phyloP scores from a whole-genome alignment of 2,329 filamentous ascomycete species.

The Helotiales sp. region DNA sequence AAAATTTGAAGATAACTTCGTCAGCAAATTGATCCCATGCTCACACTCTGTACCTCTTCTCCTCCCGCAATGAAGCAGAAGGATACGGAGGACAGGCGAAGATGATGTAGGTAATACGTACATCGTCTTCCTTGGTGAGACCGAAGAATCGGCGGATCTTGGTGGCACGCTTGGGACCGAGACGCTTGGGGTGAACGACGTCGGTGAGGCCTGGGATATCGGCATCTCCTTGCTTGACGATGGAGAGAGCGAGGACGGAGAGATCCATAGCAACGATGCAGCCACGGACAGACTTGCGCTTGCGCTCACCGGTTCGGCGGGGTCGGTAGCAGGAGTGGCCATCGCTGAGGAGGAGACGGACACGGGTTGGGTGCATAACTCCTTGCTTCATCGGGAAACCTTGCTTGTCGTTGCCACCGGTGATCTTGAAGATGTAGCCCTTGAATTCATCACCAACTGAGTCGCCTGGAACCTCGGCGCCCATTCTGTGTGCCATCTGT shows the following conservation, averaged over 20 bases:
- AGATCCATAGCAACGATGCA: conserved; percentile 98
- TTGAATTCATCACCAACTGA: conserved; percentile 99
- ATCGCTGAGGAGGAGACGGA: conserved; percentile 90
- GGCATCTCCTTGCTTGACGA: conserved; percentile 96
- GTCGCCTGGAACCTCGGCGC: conserved; percentile 89
- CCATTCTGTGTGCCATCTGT: conserved; percentile 60
- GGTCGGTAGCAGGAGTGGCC: conserved; percentile 99
- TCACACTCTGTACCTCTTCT: conserved; percentile 56
- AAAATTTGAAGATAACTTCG: conserved; percentile 33
- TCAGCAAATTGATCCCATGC: conserved; percentile 32
- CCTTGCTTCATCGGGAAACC: conserved; percentile 99
- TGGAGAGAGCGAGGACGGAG: conserved; percentile 87
- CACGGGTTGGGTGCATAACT: conserved; percentile 98
- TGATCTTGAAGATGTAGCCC: conserved; percentile 99
- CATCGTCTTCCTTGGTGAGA: conserved; percentile 99
- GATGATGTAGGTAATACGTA: conserved; percentile 70
- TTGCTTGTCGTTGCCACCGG: conserved; percentile 99
- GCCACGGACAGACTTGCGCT: conserved; percentile 98
- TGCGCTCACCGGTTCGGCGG: conserved; percentile 97
- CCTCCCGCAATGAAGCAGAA: conserved; percentile 5
- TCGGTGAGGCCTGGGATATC: conserved; percentile 98
- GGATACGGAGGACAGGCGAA: conserved; percentile 62
- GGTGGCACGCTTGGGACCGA: conserved; percentile 98
- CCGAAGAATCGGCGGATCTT: conserved; percentile 99
- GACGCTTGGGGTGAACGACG: conserved; percentile 96